Percentiles rank a stretch among this genome's conserved stretches.
Evolutionary conservation across 345 rosid genomes (phyloP).

Genomic region (Gossypioides kirkii): DNA sequence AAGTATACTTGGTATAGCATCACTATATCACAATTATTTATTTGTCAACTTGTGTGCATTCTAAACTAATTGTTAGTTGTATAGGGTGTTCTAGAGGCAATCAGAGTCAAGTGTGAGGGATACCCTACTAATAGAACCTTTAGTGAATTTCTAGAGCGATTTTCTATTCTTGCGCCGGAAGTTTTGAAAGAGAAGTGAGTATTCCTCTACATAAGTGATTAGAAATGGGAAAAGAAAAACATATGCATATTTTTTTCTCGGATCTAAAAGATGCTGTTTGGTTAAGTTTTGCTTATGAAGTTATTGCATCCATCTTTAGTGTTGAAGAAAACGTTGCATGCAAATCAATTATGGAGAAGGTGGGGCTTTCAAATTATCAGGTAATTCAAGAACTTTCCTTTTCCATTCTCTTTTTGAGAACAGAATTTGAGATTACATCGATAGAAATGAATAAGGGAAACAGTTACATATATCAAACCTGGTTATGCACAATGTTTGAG

Average conservation of each 20-base stretch:
- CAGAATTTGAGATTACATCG: background rate
- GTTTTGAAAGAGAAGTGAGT: constrained; percentile 52
- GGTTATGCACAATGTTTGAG: background rate
- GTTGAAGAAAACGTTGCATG: constrained; percentile 68
- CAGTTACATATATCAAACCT: background rate
- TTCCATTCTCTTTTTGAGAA: background rate
- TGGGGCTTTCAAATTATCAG: constrained; percentile 63
- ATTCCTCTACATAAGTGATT: constrained; percentile 11
- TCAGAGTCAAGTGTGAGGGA: constrained; percentile 84
- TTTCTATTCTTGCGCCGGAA: constrained; percentile 64
- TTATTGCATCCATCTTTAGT: constrained; percentile 34
- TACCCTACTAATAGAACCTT: constrained; percentile 72
- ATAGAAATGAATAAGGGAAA: background rate
- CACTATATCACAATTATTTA: constrained; percentile 1
- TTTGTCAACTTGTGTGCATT: constrained; percentile 17
- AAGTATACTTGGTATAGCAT: constrained; percentile 28
- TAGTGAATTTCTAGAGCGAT: constrained; percentile 58
- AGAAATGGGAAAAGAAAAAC: background rate
- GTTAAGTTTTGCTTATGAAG: constrained; percentile 12
- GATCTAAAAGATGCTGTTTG: constrained; percentile 19
- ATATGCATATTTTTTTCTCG: constrained; percentile 13
- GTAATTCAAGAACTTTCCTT: constrained; percentile 28
- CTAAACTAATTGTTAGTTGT: constrained; percentile 22
- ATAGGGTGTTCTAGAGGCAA: constrained; percentile 96
- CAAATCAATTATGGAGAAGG: constrained; percentile 67